Evolutionary conservation across 2,329 filamentous ascomycete genomes (phyloP), one percentile per base, ranked within the genome.

Genomic region (Malbranchea cinnamomea): DNA sequence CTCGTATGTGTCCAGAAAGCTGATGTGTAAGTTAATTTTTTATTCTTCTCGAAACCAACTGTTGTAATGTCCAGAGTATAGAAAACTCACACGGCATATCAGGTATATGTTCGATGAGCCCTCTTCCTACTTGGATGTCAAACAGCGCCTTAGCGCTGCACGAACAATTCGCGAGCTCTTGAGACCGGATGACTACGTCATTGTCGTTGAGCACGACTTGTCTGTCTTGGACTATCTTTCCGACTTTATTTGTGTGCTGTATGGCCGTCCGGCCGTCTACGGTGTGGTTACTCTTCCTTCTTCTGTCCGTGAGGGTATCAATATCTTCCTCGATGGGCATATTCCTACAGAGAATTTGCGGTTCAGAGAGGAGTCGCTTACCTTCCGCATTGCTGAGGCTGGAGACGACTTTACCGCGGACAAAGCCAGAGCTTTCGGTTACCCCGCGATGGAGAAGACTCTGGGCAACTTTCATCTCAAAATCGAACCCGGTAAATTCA

Each of bases 21-120:
- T 44, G 89, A 98, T 55, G 83, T 92, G 63, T 74, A 64, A 50
- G 67, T 52, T 28, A 18, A 10, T 28, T 4, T 10, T 26, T 37
- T 14, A 32, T 5, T 22, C 27, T 30, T 23, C 28, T 23, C 16
- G 10, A 13, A 14, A 21, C 27, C 10, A 14, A 19, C 33, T 11
- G 24, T 32, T 13, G 13, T 35, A 22, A 15, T 6, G 7, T 28
- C 18, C 4, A 9, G 20, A 17, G 13, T 21, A 12, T 25, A 24
- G 15, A 18, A 12, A 16, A 28, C 5, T 17, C 19, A 5, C 10
- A 14, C 20, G 23, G 21, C 15, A 21, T 13, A 16, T n/a, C 42
- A 71, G 63, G 7, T 98, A 98, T 68, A 95, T 98, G 89, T 98
- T 98, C 49, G 89, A 98, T 58, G 89, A 98, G 65, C 91, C 91